phyloP scores from a whole-genome alignment of 257 asterid species.

The Lavandula angustifolia region DNA sequence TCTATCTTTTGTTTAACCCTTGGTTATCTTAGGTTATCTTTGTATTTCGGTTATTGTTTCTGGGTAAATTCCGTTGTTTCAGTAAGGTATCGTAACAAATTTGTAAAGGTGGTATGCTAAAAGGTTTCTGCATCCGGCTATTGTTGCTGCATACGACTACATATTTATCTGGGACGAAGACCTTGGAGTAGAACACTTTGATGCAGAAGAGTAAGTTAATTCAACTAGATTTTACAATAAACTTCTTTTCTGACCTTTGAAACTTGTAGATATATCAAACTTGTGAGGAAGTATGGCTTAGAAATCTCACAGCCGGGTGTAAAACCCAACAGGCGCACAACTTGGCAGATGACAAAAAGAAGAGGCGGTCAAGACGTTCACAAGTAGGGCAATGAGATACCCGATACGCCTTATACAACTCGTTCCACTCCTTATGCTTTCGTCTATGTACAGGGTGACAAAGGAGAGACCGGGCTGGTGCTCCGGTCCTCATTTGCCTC shows the following conservation, averaged over 20 bases:
- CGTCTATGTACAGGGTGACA: conserved; percentile 46
- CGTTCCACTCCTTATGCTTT: conserved; percentile 7
- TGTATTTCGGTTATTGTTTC: no score
- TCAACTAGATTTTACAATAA: neutral
- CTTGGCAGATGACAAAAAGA: conserved; percentile 82
- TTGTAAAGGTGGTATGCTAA: conserved; percentile 83
- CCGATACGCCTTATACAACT: no score
- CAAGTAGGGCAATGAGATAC: conserved; percentile 74
- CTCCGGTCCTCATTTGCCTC: conserved; percentile 68
- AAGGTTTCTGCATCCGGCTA: conserved; percentile 82
- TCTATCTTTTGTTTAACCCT: no score
- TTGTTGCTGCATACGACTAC: conserved; percentile 76
- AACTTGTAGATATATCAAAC: conserved; percentile 61
- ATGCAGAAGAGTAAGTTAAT: conserved; percentile 69
- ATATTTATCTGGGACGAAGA: conserved; percentile 36
- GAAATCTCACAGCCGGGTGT: conserved; percentile 35
- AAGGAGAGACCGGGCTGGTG: conserved; percentile 75
- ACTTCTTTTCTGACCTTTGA: neutral
- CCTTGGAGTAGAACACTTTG: neutral
- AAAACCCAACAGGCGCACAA: conserved; percentile 40
- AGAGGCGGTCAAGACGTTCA: conserved; percentile 57
- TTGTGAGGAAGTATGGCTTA: conserved; percentile 70
- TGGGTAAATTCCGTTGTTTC: no score
- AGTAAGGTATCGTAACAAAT: no score
- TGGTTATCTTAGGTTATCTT: no score